Evolutionary conservation across 257 asterid genomes (phyloP).

Genomic region (Parsonsia alboflavescens): DNA sequence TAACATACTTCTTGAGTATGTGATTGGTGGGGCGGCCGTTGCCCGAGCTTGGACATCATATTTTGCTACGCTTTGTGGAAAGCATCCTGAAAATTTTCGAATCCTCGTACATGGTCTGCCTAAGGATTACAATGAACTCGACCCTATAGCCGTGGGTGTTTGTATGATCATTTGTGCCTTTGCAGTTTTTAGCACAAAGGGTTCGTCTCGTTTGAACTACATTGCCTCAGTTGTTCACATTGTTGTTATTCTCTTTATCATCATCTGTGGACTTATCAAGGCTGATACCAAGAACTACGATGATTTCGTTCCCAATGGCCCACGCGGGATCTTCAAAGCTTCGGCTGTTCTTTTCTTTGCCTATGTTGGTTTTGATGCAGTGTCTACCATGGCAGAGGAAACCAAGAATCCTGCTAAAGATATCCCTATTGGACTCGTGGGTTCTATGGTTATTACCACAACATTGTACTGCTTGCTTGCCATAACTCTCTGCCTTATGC

Average conservation of each 20-base stretch:
- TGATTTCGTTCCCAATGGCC: slow-evolving; percentile 41
- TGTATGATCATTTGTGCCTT: slow-evolving; percentile 29
- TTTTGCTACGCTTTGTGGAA: slow-evolving; percentile 59
- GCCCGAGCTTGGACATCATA: slow-evolving; percentile 93
- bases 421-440: slow-evolving; percentile 66
- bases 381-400: slow-evolving; percentile 70
- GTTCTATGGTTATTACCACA: slow-evolving; percentile 60
- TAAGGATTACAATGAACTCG: slow-evolving; percentile 55
- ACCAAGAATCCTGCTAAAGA: slow-evolving; percentile 56
- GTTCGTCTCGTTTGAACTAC: slow-evolving; percentile 57
- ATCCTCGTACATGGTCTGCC: slow-evolving; percentile 32
- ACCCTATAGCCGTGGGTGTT: slow-evolving; percentile 64
- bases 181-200: slow-evolving; percentile 55
- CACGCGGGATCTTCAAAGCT: slow-evolving; percentile 58
- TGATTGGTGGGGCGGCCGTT: slow-evolving; percentile 75
- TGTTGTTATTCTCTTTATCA: slow-evolving; percentile 46
- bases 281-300: slow-evolving; percentile 39
- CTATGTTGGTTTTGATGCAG: slow-evolving; percentile 71
- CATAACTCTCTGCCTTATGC: slow-evolving; percentile 54
- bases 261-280: slow-evolving; percentile 46
- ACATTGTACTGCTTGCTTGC: slow-evolving; percentile 52
- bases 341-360: slow-evolving; percentile 61
- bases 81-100: slow-evolving; percentile 41
- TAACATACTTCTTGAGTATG: slow-evolving; percentile 71
- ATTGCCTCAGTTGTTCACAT: slow-evolving; percentile 51